phyloP scores from a whole-genome alignment of 2,329 filamentous ascomycete genomes.

The Sporothrix pseudoabietina region DNA sequence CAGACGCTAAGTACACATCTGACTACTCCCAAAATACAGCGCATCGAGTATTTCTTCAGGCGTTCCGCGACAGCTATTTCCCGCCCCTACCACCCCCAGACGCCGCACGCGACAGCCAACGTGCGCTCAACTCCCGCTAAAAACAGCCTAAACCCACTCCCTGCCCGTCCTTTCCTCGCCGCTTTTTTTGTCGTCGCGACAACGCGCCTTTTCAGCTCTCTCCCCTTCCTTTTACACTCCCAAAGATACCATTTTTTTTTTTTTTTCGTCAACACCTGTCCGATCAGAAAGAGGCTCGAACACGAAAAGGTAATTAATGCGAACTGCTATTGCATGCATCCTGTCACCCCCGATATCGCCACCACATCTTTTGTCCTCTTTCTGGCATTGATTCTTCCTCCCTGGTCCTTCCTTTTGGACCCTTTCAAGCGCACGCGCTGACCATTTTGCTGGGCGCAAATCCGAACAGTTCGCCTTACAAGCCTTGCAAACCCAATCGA shows the following conservation, averaged over 20 bases:
- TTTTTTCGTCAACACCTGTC: conserved; percentile 6
- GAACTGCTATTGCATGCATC: conserved; percentile 21
- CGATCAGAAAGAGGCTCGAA: neutral
- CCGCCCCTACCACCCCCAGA: neutral
- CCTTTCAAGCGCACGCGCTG: neutral
- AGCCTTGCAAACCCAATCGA: neutral
- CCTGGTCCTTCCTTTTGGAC: neutral
- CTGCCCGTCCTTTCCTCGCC: neutral
- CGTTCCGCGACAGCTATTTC: neutral
- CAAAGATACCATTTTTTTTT: neutral
- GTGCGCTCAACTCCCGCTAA: neutral
- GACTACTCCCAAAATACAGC: neutral
- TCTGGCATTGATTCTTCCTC: neutral
- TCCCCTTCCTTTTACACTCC: conserved; percentile 5
- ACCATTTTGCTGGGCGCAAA: neutral
- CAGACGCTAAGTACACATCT: neutral
- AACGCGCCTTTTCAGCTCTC: conserved; percentile 23
- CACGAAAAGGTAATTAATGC: conserved; percentile 18
- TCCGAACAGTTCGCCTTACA: neutral
- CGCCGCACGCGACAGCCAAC: neutral
- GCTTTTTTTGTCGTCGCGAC: conserved; percentile 30
- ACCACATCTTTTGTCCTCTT: neutral
- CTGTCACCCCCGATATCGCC: neutral
- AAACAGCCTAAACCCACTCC: conserved; percentile 11
- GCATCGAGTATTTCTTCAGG: neutral